A percentile compares a stretch with the other conserved stretches of the same genome.
phyloP scores from a whole-genome alignment of 345 rosid species.

The Hibiscus mutabilis region DNA sequence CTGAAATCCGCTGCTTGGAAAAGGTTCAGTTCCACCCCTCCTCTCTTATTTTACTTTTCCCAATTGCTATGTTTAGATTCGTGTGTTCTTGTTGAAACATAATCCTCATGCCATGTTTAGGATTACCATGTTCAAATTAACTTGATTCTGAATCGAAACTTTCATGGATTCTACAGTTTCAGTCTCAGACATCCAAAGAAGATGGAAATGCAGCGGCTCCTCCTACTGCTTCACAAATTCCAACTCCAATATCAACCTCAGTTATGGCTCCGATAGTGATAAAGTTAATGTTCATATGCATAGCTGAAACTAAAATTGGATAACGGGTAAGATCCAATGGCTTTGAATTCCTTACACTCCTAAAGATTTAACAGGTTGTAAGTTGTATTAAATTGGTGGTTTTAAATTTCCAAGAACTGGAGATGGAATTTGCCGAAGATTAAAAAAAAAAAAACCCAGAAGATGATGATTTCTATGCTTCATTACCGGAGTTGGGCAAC shows the following conservation, averaged over 20 bases:
- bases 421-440: background rate
- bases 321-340: constrained; percentile 85
- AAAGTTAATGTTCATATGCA: background rate
- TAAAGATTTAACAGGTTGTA: background rate
- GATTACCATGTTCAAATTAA: background rate
- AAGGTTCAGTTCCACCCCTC: constrained; percentile 54
- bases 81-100: background rate
- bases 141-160: background rate
- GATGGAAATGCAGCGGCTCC: constrained; percentile 2
- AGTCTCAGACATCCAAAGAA: constrained; percentile 32
- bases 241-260: constrained; percentile 36
- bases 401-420: background rate
- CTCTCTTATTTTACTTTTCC: background rate
- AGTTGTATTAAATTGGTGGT: background rate
- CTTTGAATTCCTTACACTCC: constrained; percentile 11
- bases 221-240: constrained; percentile 23
- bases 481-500: background rate
- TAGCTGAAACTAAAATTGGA: constrained; percentile 80
- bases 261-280: background rate
- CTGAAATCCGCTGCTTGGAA: constrained; percentile 59
- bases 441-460: background rate
- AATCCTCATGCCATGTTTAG: background rate
- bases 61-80: background rate
- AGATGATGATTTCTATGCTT: background rate
- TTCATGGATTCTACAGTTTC: constrained; percentile 8